Evolutionary conservation across 2,329 filamentous ascomycete species (phyloP).

Genomic region (Paraconiothyrium sp.): DNA sequence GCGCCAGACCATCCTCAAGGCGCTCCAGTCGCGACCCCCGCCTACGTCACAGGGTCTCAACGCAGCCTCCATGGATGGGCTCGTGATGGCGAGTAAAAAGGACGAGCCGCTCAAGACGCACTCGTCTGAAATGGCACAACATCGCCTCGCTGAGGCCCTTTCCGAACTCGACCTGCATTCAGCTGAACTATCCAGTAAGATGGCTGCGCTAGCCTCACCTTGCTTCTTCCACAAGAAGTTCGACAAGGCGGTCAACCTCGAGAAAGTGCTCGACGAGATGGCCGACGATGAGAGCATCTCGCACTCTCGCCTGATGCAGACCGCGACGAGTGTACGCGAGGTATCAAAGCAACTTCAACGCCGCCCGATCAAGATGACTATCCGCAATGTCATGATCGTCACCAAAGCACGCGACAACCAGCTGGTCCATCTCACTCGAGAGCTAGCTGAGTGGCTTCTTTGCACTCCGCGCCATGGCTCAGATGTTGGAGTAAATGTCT

Average conservation of each 20-base stretch:
- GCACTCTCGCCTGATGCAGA: conserved; percentile 93
- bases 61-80: conserved; percentile 68
- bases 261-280: conserved; percentile 94
- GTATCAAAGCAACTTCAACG: conserved; percentile 95
- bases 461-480: conserved; percentile 88
- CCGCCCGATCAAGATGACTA: conserved; percentile 88
- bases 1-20: conserved; percentile 84
- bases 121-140: conserved; percentile 49
- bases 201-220: conserved; percentile 83
- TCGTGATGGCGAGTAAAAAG: conserved; percentile 60
- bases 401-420: conserved; percentile 97
- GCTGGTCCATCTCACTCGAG: conserved; percentile 86
- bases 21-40: conserved; percentile 70
- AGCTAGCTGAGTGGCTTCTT: conserved; percentile 88
- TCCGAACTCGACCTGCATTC: conserved; percentile 61
- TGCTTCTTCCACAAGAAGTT: conserved; percentile 99
- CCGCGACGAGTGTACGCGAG: conserved; percentile 91
- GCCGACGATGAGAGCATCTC: conserved; percentile 87
- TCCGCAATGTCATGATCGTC: conserved; percentile 96
- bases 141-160: conserved; percentile 70
- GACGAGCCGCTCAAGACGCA: conserved; percentile 44
- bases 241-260: conserved; percentile 93
- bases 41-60: conserved; percentile 68
- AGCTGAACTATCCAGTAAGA: conserved; percentile 53
- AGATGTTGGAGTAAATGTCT: conserved; percentile 92